Conservation (phyloP, 2,329 filamentous ascomycete genomes). For the Rugonectria rugulosa region DNA sequence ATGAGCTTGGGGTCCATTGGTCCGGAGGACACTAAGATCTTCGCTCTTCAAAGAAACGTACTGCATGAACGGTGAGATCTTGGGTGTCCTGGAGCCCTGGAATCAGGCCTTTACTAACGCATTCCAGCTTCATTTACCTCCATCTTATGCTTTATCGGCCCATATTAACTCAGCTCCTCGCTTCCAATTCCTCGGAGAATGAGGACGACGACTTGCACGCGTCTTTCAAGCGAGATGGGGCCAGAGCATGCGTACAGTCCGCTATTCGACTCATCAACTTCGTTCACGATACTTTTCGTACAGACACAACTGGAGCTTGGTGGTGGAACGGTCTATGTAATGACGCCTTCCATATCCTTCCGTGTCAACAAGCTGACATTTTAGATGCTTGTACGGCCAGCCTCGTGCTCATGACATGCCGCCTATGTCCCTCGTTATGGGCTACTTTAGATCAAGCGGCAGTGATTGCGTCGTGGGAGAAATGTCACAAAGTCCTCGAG, state of each 20-base stretch:
- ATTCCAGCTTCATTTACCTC: conserved; percentile 4
- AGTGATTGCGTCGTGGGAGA: neutral
- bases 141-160: conserved; percentile 10
- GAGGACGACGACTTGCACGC: neutral
- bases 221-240: conserved; percentile 34
- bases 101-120: too few species aligned
- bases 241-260: conserved; percentile 40
- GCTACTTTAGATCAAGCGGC: neutral
- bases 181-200: neutral
- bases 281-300: conserved; percentile 40
- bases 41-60: conserved; percentile 7
- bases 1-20: neutral
- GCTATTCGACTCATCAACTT: conserved; percentile 42
- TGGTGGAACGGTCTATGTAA: conserved; percentile 51
- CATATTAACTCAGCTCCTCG: neutral
- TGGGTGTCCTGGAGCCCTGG: neutral
- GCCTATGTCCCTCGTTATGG: neutral
- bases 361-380: neutral
- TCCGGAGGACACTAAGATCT: conserved; percentile 1
- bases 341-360: neutral
- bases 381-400: conserved; percentile 27
- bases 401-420: conserved; percentile 23
- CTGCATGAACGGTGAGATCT: conserved; percentile 12
- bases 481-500: neutral
- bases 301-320: conserved; percentile 41